Evolutionary conservation across 768 basidiomycete species (phyloP).

Genomic region (Mycena rosella): DNA sequence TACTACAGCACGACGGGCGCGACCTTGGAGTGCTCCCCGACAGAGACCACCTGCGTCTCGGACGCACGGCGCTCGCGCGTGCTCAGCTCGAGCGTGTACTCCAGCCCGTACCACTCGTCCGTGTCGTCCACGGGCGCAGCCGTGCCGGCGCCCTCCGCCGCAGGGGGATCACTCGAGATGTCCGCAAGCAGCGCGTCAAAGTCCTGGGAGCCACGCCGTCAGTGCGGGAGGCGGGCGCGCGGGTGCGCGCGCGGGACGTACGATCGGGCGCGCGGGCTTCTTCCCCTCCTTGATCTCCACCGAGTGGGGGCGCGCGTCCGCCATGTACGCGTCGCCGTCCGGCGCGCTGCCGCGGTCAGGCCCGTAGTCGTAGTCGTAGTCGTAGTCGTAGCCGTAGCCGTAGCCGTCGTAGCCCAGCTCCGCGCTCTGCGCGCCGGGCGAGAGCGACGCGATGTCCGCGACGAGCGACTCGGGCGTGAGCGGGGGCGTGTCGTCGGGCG

Average conservation of each 20-base stretch:
- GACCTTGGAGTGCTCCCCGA: constrained; percentile 59
- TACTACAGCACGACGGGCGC: too few species aligned
- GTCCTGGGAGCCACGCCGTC: constrained; percentile 28
- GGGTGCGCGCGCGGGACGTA: constrained; percentile 31
- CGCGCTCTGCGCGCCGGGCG: constrained; percentile 13
- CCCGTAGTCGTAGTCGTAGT: constrained; percentile 31
- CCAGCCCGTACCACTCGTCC: constrained; percentile 59
- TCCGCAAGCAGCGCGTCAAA: constrained; percentile 42
- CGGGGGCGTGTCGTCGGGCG: constrained; percentile 35
- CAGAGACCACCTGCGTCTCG: constrained; percentile 43
- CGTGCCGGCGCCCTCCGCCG: neutral
- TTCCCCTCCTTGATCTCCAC: constrained; percentile 55
- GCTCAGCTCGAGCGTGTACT: constrained; percentile 59
- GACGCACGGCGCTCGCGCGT: constrained; percentile 51
- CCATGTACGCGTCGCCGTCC: constrained; percentile 10
- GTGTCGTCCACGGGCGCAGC: constrained; percentile 36
- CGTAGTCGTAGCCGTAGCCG: constrained; percentile 12
- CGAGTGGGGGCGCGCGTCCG: constrained; percentile 36
- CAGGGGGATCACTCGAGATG: constrained; percentile 22
- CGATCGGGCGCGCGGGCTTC: constrained; percentile 48
- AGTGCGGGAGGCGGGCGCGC: neutral
- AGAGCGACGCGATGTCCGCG: constrained; percentile 20
- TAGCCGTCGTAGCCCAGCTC: constrained; percentile 22
- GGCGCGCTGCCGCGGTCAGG: neutral
- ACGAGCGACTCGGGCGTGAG: constrained; percentile 35